These are phyloP conservation scores for Camelina sativa DNA, from an alignment of 345 rosid genomes.

Conservation along the genomic window DNA sequence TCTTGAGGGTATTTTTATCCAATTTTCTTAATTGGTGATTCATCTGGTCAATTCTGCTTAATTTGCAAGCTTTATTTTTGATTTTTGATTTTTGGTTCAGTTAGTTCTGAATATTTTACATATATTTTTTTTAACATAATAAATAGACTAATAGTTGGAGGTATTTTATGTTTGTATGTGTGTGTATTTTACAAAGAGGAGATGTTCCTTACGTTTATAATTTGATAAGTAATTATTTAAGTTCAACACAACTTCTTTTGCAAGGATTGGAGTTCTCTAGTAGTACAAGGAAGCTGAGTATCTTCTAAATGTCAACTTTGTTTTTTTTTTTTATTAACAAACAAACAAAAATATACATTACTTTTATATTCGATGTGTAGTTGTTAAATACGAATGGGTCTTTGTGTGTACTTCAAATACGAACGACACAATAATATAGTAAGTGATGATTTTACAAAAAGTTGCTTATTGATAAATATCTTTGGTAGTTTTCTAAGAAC, in stretches of 20 bases:
- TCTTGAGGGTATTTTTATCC: too few relatives aligned
- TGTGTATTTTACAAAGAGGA: background rate
- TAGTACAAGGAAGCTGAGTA: slow-evolving; percentile 34
- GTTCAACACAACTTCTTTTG: slow-evolving; percentile 4
- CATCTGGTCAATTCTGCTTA: too few relatives aligned
- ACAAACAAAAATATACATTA: too few relatives aligned
- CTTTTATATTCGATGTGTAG: background rate
- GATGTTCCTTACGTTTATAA: slow-evolving; percentile 37
- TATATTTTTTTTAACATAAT: too few relatives aligned
- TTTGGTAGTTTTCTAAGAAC: too few relatives aligned
- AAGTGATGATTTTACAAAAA: background rate
- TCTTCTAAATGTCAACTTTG: slow-evolving; percentile 30
- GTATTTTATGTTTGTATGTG: background rate
- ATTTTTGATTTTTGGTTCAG: too few relatives aligned
- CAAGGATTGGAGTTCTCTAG: slow-evolving; percentile 30
- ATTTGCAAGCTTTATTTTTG: too few relatives aligned
- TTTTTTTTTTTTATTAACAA: background rate
- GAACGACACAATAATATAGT: background rate
- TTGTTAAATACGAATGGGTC: slow-evolving; percentile 10
- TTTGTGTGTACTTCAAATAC: background rate
- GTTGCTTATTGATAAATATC: background rate
- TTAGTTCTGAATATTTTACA: too few relatives aligned
- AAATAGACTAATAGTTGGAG: background rate
- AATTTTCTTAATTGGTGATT: too few relatives aligned
- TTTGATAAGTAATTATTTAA: background rate